These are phyloP conservation scores for Eleusine indica DNA, from an alignment of 176 grass and related monocot genomes.

Conservation along the genomic window DNA sequence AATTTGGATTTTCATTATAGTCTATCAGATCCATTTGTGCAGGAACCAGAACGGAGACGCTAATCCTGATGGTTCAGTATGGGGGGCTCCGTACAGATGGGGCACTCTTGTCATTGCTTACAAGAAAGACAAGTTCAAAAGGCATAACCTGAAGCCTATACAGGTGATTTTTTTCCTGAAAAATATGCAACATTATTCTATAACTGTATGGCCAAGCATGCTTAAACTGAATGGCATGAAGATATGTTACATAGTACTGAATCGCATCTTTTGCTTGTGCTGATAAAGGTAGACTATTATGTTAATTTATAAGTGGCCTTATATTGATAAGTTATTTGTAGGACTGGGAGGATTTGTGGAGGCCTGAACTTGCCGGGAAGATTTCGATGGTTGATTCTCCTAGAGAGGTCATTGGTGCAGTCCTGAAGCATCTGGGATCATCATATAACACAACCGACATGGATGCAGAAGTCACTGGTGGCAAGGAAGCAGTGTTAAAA, in stretches of 20 bases:
- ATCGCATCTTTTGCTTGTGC: neutral
- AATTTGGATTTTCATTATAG: constrained; percentile 65
- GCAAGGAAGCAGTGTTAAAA: constrained; percentile 64
- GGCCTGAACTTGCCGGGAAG: constrained; percentile 79
- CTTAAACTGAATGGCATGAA: constrained; percentile 13
- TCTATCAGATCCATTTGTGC: constrained; percentile 89
- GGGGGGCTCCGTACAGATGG: constrained; percentile 85
- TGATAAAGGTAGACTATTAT: neutral
- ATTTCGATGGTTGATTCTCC: constrained; percentile 94
- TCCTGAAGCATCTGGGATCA: constrained; percentile 77
- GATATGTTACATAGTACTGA: neutral
- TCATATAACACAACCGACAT: constrained; percentile 84
- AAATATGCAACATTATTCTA: neutral
- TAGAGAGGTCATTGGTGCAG: constrained; percentile 89
- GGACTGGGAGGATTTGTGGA: constrained; percentile 97
- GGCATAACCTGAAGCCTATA: constrained; percentile 82
- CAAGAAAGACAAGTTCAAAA: constrained; percentile 90
- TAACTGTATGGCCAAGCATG: neutral
- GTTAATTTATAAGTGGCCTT: neutral
- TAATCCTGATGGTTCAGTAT: constrained; percentile 77
- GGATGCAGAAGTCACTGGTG: constrained; percentile 69
- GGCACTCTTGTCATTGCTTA: constrained; percentile 91
- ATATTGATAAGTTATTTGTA: constrained; percentile 34
- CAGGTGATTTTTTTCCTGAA: constrained; percentile 49
- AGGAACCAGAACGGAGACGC: constrained; percentile 86